A percentile compares a stretch with the other conserved stretches of the same genome.
Evolutionary conservation across 768 basidiomycete genomes (phyloP).

Genomic region (Kwoniella europaea): DNA sequence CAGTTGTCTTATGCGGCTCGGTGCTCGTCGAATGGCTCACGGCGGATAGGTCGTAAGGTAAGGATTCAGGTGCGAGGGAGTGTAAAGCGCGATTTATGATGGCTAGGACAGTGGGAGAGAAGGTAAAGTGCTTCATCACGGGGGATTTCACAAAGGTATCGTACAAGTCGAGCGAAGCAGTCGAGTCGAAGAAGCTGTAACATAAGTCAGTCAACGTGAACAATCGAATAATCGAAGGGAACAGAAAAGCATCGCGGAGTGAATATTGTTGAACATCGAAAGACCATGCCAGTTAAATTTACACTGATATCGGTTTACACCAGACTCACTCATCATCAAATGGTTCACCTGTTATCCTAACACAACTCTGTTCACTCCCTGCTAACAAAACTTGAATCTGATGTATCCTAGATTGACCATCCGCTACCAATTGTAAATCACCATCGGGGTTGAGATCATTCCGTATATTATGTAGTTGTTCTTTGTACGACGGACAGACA

Average conservation of each 20-base stretch:
- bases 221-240: too few relatives aligned
- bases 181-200: constrained; percentile 56
- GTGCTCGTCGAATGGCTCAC: constrained; percentile 22
- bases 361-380: constrained; percentile 45
- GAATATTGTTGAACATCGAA: too few relatives aligned
- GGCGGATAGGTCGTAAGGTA: constrained; percentile 37
- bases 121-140: constrained; percentile 54
- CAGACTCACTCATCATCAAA: constrained; percentile 53
- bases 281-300: too few relatives aligned
- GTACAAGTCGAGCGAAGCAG: constrained; percentile 43
- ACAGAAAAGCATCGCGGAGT: too few relatives aligned
- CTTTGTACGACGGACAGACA: constrained; percentile 32
- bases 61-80: constrained; percentile 38
- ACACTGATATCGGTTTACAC: too few relatives aligned
- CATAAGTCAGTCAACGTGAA: background rate
- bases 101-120: constrained; percentile 49
- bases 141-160: constrained; percentile 47
- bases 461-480: constrained; percentile 29
- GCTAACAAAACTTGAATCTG: constrained; percentile 45
- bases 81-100: constrained; percentile 48
- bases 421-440: constrained; percentile 29
- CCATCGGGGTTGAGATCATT: constrained; percentile 28
- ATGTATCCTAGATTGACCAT: constrained; percentile 45
- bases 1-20: constrained; percentile 20
- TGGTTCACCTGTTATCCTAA: constrained; percentile 48